Conservation (phyloP, 2,329 filamentous ascomycete genomes). For the Bipolaris bicolor region DNA sequence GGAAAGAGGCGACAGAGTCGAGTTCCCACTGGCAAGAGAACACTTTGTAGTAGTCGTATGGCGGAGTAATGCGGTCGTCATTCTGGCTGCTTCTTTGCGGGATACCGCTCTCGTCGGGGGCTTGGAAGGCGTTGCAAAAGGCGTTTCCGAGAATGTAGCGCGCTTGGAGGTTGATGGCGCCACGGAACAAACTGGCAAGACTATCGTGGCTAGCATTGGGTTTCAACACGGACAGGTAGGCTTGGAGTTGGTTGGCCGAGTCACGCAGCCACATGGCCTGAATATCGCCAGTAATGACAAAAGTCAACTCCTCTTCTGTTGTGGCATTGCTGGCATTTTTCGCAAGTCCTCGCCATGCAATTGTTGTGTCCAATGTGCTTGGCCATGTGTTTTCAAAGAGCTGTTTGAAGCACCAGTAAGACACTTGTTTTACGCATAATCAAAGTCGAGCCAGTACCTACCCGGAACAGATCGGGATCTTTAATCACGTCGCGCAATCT, state of each 20-base stretch:
- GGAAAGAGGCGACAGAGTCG: slow-evolving; percentile 58
- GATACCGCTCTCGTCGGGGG: slow-evolving; percentile 55
- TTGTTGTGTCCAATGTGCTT: slow-evolving; percentile 77
- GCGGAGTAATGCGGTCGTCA: slow-evolving; percentile 52
- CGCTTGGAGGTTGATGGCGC: slow-evolving; percentile 73
- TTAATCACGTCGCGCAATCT: slow-evolving; percentile 47
- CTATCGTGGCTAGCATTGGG: slow-evolving; percentile 54
- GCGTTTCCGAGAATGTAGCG: slow-evolving; percentile 68
- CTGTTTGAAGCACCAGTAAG: neutral
- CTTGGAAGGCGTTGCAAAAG: slow-evolving; percentile 61
- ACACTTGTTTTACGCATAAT: neutral
- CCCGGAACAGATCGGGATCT: slow-evolving; percentile 66
- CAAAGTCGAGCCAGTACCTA: neutral
- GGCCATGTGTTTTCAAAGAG: slow-evolving; percentile 76
- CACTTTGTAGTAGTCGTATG: slow-evolving; percentile 53
- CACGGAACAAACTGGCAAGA: slow-evolving; percentile 70
- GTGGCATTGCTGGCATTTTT: slow-evolving; percentile 48
- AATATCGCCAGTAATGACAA: slow-evolving; percentile 65
- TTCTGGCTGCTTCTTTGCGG: slow-evolving; percentile 45
- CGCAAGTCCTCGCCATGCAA: slow-evolving; percentile 68
- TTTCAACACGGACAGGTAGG: slow-evolving; percentile 66
- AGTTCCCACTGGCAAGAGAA: slow-evolving; percentile 62
- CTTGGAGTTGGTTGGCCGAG: slow-evolving; percentile 72
- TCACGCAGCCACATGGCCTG: slow-evolving; percentile 62
- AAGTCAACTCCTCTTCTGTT: slow-evolving; percentile 59